Conservation (phyloP, 352 stramenopile genomes). For the Globisporangium acanthophoron region DNA sequence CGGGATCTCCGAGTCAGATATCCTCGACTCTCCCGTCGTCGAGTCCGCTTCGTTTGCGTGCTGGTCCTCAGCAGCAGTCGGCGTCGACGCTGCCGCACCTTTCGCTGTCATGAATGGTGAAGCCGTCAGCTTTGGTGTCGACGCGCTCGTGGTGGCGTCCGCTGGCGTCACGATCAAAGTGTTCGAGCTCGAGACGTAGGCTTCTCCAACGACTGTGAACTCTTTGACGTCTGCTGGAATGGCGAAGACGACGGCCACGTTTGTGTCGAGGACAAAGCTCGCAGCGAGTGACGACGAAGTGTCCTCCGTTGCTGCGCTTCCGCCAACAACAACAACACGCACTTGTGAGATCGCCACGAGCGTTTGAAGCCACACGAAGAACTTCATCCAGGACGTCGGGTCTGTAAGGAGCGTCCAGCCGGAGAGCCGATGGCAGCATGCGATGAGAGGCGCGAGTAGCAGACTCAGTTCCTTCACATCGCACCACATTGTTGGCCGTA, state of each 20-base stretch:
- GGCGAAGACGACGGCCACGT: slow-evolving; percentile 1
- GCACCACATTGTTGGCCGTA: not conserved
- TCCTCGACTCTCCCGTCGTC: not conserved
- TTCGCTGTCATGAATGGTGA: not conserved
- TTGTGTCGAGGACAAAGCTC: not conserved
- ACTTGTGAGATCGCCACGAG: not conserved
- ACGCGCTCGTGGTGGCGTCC: not conserved
- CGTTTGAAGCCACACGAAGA: not conserved
- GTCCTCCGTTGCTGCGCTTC: not conserved
- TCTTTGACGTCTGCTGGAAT: not conserved
- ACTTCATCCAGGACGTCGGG: not conserved
- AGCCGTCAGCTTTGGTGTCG: not conserved
- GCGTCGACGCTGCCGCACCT: not conserved
- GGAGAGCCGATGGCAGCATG: not conserved
- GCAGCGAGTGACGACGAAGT: not conserved
- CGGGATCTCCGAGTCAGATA: not conserved
- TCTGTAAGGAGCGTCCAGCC: no score
- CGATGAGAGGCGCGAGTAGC: no score
- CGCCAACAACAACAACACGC: not conserved
- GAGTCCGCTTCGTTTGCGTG: not conserved
- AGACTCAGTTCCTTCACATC: not conserved
- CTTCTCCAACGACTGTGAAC: not conserved
- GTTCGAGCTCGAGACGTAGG: not conserved
- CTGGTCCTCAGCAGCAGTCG: not conserved
- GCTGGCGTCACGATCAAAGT: not conserved